A percentile compares a stretch with the other conserved stretches of the same genome.
phyloP scores from a whole-genome alignment of 768 basidiomycete species.

The Tylopilus sp. region DNA sequence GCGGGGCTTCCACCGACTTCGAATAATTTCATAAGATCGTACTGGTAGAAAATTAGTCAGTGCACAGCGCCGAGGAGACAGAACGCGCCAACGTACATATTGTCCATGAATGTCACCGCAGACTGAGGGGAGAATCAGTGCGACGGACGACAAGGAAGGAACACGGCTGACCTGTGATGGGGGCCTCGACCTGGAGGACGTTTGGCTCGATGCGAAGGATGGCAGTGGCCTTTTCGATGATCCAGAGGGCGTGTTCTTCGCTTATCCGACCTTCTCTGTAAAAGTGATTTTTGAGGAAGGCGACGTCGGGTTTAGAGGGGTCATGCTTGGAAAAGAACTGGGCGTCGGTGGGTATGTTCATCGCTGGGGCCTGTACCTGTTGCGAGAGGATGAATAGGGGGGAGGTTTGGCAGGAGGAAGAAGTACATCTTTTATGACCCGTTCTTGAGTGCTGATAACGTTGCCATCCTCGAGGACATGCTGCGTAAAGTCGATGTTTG shows the following conservation, averaged over 20 bases:
- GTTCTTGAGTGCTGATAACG: constrained; percentile 87
- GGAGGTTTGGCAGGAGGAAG: not conserved
- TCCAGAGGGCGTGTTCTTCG: constrained; percentile 94
- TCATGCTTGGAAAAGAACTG: constrained; percentile 90
- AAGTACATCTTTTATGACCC: constrained; percentile 92
- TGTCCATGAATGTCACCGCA: constrained; percentile 99
- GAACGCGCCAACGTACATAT: constrained; percentile 64
- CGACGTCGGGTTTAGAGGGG: constrained; percentile 88
- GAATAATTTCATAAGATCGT: constrained; percentile 92
- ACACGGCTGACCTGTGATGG: constrained; percentile 76
- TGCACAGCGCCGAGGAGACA: constrained; percentile 9
- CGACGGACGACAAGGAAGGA: not conserved
- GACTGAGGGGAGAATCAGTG: constrained; percentile 43
- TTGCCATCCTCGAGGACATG: constrained; percentile 92
- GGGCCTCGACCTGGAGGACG: constrained; percentile 91
- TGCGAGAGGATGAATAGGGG: constrained; percentile 3
- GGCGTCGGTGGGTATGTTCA: constrained; percentile 84
- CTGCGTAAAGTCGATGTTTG: constrained; percentile 85
- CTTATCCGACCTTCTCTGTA: constrained; percentile 93
- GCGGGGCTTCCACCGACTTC: constrained; percentile 95
- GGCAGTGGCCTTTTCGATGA: constrained; percentile 84
- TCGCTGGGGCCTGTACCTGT: constrained; percentile 97
- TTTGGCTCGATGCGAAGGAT: constrained; percentile 83
- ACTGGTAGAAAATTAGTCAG: constrained; percentile 43
- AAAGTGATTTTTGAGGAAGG: constrained; percentile 98